Conservation (phyloP, 2,329 filamentous ascomycete genomes). For the Penicillium nordicum region DNA sequence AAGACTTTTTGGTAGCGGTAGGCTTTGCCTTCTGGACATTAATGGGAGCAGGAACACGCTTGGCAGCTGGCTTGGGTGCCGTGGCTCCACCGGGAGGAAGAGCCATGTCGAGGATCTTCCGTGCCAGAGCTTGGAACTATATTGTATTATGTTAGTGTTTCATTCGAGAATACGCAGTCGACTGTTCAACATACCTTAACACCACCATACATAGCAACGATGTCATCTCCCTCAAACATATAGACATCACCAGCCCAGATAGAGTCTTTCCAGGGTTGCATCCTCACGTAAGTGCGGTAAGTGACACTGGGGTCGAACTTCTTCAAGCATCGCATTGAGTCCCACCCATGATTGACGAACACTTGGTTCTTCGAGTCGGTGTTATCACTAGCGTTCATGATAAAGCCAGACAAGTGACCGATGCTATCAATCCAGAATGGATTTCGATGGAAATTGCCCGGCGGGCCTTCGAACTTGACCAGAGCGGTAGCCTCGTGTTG, state of each 20-base stretch:
- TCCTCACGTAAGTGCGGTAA: slow-evolving; percentile 61
- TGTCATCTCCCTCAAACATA: slow-evolving; percentile 57
- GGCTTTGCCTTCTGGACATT: slow-evolving; percentile 30
- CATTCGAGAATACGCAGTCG: neutral
- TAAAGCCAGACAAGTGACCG: slow-evolving; percentile 58
- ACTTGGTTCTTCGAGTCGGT: slow-evolving; percentile 58
- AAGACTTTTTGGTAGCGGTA: slow-evolving; percentile 22
- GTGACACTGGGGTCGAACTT: slow-evolving; percentile 51
- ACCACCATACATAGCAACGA: slow-evolving; percentile 50
- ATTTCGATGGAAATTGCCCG: slow-evolving; percentile 56
- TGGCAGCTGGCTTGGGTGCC: slow-evolving; percentile 23
- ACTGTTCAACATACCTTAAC: slow-evolving; percentile 40
- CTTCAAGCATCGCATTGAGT: slow-evolving; percentile 56
- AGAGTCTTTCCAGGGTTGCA: slow-evolving; percentile 52
- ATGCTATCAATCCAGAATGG: slow-evolving; percentile 60
- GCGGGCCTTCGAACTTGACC: slow-evolving; percentile 54
- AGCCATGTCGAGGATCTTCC: slow-evolving; percentile 41
- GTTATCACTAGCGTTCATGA: slow-evolving; percentile 58
- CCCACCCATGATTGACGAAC: slow-evolving; percentile 62
- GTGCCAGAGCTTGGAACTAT: slow-evolving; percentile 42
- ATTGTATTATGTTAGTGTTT: slow-evolving; percentile 10
- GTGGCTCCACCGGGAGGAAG: slow-evolving; percentile 36
- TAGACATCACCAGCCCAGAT: slow-evolving; percentile 60
- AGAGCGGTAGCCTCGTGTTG: slow-evolving; percentile 54
- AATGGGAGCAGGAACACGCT: slow-evolving; percentile 23